A percentile compares a stretch with the other conserved stretches of the same genome.
Conservation (phyloP, 768 basidiomycete species). For the Psilocybe azurescens region DNA sequence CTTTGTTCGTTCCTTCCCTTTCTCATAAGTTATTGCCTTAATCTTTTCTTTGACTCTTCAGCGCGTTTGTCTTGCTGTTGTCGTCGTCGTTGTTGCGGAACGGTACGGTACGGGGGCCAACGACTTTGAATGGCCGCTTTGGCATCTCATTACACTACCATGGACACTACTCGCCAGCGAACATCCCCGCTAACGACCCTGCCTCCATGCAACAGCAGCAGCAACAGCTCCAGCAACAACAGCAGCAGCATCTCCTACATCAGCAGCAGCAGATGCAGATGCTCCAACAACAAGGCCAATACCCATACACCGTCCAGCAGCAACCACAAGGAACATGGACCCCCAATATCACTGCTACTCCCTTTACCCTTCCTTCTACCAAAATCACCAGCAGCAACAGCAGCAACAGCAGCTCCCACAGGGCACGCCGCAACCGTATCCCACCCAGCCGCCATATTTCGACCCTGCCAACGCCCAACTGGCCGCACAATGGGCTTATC, state of each 20-base stretch:
- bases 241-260: conserved; percentile 23
- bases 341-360: conserved; percentile 65
- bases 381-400: conserved; percentile 65
- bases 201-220: not conserved
- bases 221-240: not conserved
- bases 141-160: conserved; percentile 65
- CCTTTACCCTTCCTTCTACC: conserved; percentile 81
- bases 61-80: not conserved
- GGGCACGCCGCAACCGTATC: conserved; percentile 45
- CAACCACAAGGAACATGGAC: conserved; percentile 76
- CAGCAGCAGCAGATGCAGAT: conserved; percentile 27
- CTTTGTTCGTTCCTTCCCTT: not conserved
- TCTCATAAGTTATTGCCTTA: not conserved
- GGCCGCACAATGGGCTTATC: conserved; percentile 87
- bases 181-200: conserved; percentile 65
- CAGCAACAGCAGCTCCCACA: conserved; percentile 45
- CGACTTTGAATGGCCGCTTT: conserved; percentile 74
- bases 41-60: not conserved
- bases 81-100: not conserved
- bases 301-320: conserved; percentile 38
- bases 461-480: conserved; percentile 79
- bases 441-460: conserved; percentile 65
- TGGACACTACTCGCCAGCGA: conserved; percentile 69
- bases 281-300: conserved; percentile 21
- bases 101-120: not conserved